Percentiles rank a stretch among this genome's conserved stretches.
phyloP scores from a whole-genome alignment of 441 rosid species.

The Gossypium davidsonii region DNA sequence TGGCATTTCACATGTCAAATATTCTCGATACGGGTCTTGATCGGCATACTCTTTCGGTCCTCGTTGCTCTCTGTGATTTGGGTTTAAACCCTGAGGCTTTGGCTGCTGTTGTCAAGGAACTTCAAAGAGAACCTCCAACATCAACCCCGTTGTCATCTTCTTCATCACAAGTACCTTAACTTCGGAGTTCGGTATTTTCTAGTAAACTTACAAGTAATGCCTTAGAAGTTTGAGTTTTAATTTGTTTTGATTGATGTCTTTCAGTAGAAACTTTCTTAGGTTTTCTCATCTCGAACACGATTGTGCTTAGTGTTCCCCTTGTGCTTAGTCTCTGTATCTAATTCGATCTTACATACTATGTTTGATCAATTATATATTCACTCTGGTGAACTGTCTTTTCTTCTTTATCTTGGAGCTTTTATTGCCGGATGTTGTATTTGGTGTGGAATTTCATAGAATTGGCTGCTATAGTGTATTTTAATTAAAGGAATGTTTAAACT shows the following conservation, averaged over 20 bases:
- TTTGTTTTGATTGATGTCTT: not conserved
- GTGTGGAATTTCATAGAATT: not conserved
- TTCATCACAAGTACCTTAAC: constrained; percentile 1
- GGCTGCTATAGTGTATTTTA: not conserved
- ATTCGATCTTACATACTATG: not conserved
- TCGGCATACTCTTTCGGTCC: constrained; percentile 56
- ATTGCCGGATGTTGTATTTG: not conserved
- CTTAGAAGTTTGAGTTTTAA: not conserved
- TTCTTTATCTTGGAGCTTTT: not conserved
- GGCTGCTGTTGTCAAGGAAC: constrained; percentile 57
- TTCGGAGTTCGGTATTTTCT: not conserved
- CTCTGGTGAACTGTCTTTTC: not conserved
- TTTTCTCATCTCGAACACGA: not conserved
- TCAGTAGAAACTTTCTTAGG: not conserved
- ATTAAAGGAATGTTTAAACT: not conserved
- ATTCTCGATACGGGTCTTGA: constrained; percentile 57
- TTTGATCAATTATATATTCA: not conserved
- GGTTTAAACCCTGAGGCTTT: constrained; percentile 59
- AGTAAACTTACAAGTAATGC: not conserved
- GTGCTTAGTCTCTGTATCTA: not conserved
- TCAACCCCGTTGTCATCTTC: not conserved
- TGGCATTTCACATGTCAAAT: constrained; percentile 60
- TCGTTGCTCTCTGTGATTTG: constrained; percentile 56
- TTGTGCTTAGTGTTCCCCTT: not conserved
- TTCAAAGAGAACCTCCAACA: constrained; percentile 25